Percentiles rank a stretch among this genome's conserved stretches.
These are phyloP conservation scores for Sequoia sempervirens DNA, from an alignment of 75 land plant species.

Conservation along the genomic window DNA sequence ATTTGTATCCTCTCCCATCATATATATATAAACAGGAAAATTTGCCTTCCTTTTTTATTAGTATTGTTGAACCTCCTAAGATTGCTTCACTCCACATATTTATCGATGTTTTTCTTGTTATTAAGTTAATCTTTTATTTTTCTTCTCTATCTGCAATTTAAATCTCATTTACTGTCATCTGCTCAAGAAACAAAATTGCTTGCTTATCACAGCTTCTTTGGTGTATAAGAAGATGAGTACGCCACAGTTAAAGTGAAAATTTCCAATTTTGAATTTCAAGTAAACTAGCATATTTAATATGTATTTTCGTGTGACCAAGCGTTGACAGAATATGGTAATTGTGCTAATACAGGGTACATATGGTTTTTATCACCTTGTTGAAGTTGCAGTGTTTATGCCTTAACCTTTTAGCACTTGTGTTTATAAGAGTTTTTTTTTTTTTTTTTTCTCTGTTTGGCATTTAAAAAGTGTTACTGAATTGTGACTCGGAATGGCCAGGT, in stretches of 20 bases:
- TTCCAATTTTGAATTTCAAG: not conserved
- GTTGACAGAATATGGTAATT: not conserved
- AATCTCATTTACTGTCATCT: not conserved
- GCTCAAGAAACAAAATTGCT: not conserved
- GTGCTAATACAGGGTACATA: not conserved
- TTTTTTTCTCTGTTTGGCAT: not conserved
- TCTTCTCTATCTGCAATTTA: not conserved
- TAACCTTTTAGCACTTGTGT: not conserved
- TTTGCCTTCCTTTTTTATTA: not conserved
- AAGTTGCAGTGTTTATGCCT: not conserved
- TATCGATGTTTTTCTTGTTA: not conserved
- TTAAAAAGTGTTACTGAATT: not conserved
- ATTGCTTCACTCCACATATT: not conserved
- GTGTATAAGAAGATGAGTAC: not conserved
- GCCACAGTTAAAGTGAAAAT: not conserved
- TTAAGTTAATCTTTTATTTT: not conserved
- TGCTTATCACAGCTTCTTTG: not conserved
- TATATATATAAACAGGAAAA: not conserved
- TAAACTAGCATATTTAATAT: not conserved
- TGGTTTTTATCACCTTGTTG: not conserved
- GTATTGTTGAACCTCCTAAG: not conserved
- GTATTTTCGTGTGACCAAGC: not conserved
- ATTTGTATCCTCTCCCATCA: not conserved
- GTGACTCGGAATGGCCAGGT: constrained; percentile 41
- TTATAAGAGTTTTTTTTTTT: not conserved